Base-by-base conservation (phyloP, 305 asterid genomes). In the Rubia peregrina region DNA sequence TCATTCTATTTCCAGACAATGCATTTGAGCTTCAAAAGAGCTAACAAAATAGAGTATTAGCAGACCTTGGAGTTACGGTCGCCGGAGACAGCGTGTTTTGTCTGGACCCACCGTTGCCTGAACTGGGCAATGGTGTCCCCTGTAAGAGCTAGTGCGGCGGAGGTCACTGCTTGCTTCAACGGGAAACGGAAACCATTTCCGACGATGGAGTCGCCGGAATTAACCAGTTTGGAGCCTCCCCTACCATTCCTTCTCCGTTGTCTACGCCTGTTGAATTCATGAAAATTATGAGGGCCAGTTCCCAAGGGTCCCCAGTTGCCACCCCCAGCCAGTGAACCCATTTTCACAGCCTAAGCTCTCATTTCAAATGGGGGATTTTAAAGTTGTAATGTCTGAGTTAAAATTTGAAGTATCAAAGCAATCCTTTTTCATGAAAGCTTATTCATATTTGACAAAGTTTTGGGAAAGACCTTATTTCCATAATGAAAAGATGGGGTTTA, bases 121-220 rank as follows among this genome's bases (percentile, higher is more conserved):
- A 89, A 80, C 83, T 89, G 96, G 65, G 96, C 94, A 26, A 86
- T 75, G 83, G 96, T 83, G 85, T 89, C 96, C 33, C 96, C 96
- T 68, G 90, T 80, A 72, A 89, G 80, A 72, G 87, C 82, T 44
- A 89, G 87, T 33, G 85, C 72, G 68, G 90, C 84, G 77, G 90
- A 84, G 63, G 89, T 83, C 68, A 76, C 67, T 42, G 96, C 91
- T 80, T 89, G 96, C 82, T 87, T 86, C 69, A 84, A 57, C 33
- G 94, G 96, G 49, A 89, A 84, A 36, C 70, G 76, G 80, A 59
- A 77, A 64, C 78, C 85, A 72, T 63, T 72, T 75, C 83, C 86
- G 61, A 78, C 79, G 71, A 70, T 76, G 73, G 77, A 65, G 40
- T 79, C 83, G 5, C 65, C 75, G 10, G 89, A 81, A 73, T 76